These are phyloP conservation scores for Russula sp. DNA, from an alignment of 768 basidiomycete genomes.

Conservation along the genomic window DNA sequence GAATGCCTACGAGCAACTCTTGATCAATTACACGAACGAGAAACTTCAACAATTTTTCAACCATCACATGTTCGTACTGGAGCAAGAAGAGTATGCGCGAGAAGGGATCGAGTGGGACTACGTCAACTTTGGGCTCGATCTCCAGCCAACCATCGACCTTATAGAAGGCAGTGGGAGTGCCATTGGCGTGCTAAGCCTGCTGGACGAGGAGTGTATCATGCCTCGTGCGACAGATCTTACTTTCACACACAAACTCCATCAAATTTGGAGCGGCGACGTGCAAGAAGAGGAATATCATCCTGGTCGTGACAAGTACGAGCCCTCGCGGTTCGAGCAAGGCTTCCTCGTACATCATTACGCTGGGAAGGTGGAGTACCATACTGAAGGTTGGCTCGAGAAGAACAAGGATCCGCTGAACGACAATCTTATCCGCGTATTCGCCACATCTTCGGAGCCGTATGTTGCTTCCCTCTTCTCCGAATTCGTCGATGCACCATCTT, in stretches of 20 bases:
- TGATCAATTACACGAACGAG: constrained; percentile 99
- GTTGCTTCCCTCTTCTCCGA: constrained; percentile 82
- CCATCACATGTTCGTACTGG: constrained; percentile 99
- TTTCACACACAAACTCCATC: constrained; percentile 87
- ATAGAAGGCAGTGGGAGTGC: constrained; percentile 69
- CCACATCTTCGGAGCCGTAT: constrained; percentile 74
- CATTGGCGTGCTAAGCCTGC: constrained; percentile 85
- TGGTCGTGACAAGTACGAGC: constrained; percentile 76
- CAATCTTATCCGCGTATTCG: constrained; percentile 84
- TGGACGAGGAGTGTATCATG: constrained; percentile 99
- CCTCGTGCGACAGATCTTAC: constrained; percentile 95
- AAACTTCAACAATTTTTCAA: constrained; percentile 98
- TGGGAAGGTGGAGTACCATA: constrained; percentile 92
- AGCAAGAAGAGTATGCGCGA: constrained; percentile 96
- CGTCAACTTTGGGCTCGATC: constrained; percentile 93
- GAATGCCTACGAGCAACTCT: constrained; percentile 94
- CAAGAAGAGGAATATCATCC: constrained; percentile 51
- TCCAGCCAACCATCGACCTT: constrained; percentile 97
- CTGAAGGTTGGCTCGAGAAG: constrained; percentile 97
- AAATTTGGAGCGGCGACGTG: constrained; percentile 56
- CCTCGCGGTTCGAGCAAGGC: constrained; percentile 84
- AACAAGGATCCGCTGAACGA: constrained; percentile 99
- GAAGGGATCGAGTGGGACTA: constrained; percentile 98
- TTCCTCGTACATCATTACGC: constrained; percentile 97
- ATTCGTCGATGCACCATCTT: constrained; percentile 44